Conservation (phyloP, 768 basidiomycete genomes). For the Daedalea quercina region DNA sequence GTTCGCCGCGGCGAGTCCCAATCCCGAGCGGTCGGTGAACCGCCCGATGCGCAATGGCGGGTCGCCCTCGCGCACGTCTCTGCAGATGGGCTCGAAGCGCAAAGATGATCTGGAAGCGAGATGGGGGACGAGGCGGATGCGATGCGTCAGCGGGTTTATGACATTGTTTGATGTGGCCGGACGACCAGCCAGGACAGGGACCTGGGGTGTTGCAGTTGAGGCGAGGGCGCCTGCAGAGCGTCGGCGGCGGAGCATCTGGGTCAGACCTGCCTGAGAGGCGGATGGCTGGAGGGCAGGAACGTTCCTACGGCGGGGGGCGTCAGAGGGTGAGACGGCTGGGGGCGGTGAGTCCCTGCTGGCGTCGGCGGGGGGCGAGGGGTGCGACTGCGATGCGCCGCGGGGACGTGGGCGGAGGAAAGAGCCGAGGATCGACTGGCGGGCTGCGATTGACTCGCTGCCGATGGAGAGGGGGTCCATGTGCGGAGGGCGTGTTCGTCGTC, state of each 20-base stretch:
- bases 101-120: constrained; percentile 86
- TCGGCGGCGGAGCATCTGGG: constrained; percentile 60
- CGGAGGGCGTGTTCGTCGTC: constrained; percentile 4
- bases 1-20: constrained; percentile 58
- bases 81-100: constrained; percentile 86
- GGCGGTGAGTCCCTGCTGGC: constrained; percentile 37
- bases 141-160: constrained; percentile 40
- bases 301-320: constrained; percentile 28
- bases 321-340: constrained; percentile 30
- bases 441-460: constrained; percentile 25
- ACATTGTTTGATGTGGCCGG: constrained; percentile 18
- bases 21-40: constrained; percentile 82
- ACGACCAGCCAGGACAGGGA: constrained; percentile 19
- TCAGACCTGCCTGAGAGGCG: constrained; percentile 37
- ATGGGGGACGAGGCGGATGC: constrained; percentile 92
- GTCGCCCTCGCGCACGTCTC: constrained; percentile 72
- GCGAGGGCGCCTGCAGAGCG: constrained; percentile 55
- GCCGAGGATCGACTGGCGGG: constrained; percentile 62
- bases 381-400: constrained; percentile 60
- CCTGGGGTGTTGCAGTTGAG: constrained; percentile 21
- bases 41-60: constrained; percentile 81
- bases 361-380: constrained; percentile 33
- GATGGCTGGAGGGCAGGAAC: constrained; percentile 31
- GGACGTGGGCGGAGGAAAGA: constrained; percentile 67
- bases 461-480: constrained; percentile 23